Evolutionary conservation across 2,329 filamentous ascomycete genomes (phyloP), one percentile per base, ranked within the genome.

Genomic region (Neofusicoccum sp.): DNA sequence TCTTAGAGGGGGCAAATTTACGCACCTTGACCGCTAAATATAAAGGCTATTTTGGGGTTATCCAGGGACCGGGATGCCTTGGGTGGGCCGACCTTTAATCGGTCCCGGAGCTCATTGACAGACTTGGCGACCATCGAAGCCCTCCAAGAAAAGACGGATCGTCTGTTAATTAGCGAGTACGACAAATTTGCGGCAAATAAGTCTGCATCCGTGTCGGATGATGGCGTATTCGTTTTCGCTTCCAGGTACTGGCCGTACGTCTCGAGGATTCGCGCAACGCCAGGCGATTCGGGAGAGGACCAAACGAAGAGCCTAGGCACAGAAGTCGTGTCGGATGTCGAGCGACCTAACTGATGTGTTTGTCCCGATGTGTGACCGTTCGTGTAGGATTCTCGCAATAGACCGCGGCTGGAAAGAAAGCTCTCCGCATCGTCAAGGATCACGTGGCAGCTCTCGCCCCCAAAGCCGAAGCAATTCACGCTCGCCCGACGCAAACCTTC

Each of bases 21-120:
- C 9, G 76, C 76, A 5, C 76, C 76, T 56, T 78, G 76, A 0
- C 76, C 76, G 2, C 75, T 77, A 59, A 78, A 78, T 14, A 77
- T 67, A 54, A 76, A 76, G 8, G 65, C 70, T 7, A 77, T 34
- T 11, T 56, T 61, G 58, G 6, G 61, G 66, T 11, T 34, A 6
- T 37, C 37, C 44, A 29, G 58, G 22, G 22, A 22, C 22, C 22
- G 22, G 22, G 22, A 22, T 22, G 22, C 31, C 29, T 31, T 41
- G 34, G 45, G 5, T 29, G 31, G 11, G 41, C 36, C 4, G 33
- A 8, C 28, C 33, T n/a, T n/a, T 33, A 22, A 6, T 47, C 39
- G 6, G 50, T 11, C 8, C 36, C 34, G 33, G 36, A 39, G 41
- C 52, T 22, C 12, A 3, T 31, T 43, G 1, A 16, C 9, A 7